Conservation (phyloP, 345 rosid genomes). For the Eucalyptus marginata region DNA sequence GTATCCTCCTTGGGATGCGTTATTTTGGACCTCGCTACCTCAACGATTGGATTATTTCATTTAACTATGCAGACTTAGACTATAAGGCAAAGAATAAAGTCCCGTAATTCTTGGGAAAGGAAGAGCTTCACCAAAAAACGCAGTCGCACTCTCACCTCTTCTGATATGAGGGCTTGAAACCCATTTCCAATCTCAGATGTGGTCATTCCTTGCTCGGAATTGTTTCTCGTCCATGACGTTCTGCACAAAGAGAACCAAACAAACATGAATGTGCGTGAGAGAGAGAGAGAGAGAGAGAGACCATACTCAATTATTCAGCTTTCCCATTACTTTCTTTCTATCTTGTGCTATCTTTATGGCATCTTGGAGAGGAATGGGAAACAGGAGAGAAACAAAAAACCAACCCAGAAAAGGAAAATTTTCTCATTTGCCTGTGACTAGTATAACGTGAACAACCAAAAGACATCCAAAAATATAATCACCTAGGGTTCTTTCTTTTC, state of each 20-base stretch:
- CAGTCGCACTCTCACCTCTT: background rate
- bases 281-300: background rate
- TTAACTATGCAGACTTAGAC: background rate
- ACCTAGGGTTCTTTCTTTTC: background rate
- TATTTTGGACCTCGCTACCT: background rate
- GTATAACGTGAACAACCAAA: background rate
- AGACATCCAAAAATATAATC: background rate
- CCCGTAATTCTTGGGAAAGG: background rate
- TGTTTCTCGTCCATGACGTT: background rate
- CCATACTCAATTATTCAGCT: background rate
- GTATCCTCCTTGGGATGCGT: background rate
- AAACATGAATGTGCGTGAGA: background rate
- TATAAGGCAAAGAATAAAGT: background rate
- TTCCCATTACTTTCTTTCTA: background rate
- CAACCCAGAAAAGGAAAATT: background rate
- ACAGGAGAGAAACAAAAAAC: background rate
- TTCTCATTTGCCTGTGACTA: background rate
- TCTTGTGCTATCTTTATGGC: background rate
- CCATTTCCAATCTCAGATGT: background rate
- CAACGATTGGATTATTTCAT: background rate
- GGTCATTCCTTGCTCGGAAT: background rate
- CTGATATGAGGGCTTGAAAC: background rate
- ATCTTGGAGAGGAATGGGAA: background rate
- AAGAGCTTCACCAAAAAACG: background rate
- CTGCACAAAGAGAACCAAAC: background rate